Evolutionary conservation across 2,329 filamentous ascomycete genomes (phyloP).

Genomic region (Epichloe sp.): DNA sequence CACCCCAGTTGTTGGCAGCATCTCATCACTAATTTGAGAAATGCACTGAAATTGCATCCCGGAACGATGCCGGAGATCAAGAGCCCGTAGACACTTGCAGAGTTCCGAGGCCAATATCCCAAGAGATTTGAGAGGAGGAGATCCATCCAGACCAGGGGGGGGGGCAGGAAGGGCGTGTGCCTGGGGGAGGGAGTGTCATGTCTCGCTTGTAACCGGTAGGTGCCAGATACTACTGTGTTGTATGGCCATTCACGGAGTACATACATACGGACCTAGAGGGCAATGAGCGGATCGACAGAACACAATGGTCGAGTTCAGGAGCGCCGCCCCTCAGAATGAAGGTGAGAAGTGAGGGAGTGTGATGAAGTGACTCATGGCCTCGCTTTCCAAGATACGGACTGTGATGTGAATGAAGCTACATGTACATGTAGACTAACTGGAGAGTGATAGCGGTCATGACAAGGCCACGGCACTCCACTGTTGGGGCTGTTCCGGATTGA

Average conservation of each 20-base stretch:
- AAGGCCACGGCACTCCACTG: neutral
- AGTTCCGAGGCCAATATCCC: conserved; percentile 5
- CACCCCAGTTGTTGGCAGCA: neutral
- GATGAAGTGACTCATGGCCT: neutral
- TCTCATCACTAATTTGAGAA: neutral
- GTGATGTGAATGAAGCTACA: neutral
- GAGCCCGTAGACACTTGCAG: too few relatives aligned
- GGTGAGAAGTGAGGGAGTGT: neutral
- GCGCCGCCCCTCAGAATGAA: too few relatives aligned
- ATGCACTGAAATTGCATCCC: neutral
- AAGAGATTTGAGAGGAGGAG: neutral
- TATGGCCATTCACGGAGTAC: neutral
- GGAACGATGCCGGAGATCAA: neutral
- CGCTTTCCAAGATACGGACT: neutral
- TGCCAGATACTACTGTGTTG: neutral
- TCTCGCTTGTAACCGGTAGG: conserved; percentile 10
- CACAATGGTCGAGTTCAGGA: too few relatives aligned
- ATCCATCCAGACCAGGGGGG: neutral
- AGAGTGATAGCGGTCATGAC: too few relatives aligned
- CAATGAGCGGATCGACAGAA: neutral
- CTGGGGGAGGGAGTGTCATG: conserved; percentile 11
- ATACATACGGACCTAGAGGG: too few relatives aligned
- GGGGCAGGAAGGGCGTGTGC: conserved; percentile 3
- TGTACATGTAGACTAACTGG: neutral
- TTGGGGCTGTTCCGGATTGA: neutral